Conservation (phyloP, 2,329 filamentous ascomycete genomes). For the Fusarium sp. region DNA sequence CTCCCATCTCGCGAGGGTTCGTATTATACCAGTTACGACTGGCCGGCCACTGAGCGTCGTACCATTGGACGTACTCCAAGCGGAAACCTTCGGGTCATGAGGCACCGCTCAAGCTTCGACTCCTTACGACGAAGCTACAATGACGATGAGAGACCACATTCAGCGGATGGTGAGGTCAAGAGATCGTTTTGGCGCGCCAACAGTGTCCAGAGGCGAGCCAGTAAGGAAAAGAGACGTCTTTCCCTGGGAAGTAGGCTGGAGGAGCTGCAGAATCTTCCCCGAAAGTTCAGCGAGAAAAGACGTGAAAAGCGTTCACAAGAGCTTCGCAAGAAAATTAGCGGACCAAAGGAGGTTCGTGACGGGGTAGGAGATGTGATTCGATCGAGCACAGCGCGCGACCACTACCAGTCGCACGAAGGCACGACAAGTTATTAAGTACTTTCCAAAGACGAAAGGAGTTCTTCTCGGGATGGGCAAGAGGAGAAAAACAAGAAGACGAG, state of each 20-base stretch:
- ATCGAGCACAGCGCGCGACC: slow-evolving; percentile 48
- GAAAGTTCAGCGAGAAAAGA: slow-evolving; percentile 67
- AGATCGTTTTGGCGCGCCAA: slow-evolving; percentile 50
- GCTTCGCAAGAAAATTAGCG: slow-evolving; percentile 69
- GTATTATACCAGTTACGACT: slow-evolving; percentile 47
- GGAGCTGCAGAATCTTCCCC: slow-evolving; percentile 64
- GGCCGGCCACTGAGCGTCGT: slow-evolving; percentile 61
- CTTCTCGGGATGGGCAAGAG: slow-evolving; percentile 1
- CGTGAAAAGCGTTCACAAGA: slow-evolving; percentile 69
- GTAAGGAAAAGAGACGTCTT: slow-evolving; percentile 48
- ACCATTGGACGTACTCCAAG: slow-evolving; percentile 69
- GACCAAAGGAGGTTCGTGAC: slow-evolving; percentile 67
- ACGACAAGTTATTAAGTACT: slow-evolving; percentile 6
- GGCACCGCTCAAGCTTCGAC: slow-evolving; percentile 61
- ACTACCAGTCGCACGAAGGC: slow-evolving; percentile 21
- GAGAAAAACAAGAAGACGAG: slow-evolving; percentile 1
- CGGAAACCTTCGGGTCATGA: slow-evolving; percentile 70
- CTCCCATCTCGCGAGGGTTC: slow-evolving; percentile 60
- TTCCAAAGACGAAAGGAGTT: neutral
- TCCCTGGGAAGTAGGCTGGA: slow-evolving; percentile 62
- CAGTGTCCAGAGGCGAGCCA: slow-evolving; percentile 43
- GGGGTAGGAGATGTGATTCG: slow-evolving; percentile 68
- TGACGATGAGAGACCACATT: slow-evolving; percentile 51
- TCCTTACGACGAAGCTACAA: slow-evolving; percentile 50
- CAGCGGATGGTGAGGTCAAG: slow-evolving; percentile 43